Evolutionary conservation across 345 rosid genomes (phyloP), one percentile per base, ranked within the genome.

Genomic region (Cardamine chenopodiifolia): DNA sequence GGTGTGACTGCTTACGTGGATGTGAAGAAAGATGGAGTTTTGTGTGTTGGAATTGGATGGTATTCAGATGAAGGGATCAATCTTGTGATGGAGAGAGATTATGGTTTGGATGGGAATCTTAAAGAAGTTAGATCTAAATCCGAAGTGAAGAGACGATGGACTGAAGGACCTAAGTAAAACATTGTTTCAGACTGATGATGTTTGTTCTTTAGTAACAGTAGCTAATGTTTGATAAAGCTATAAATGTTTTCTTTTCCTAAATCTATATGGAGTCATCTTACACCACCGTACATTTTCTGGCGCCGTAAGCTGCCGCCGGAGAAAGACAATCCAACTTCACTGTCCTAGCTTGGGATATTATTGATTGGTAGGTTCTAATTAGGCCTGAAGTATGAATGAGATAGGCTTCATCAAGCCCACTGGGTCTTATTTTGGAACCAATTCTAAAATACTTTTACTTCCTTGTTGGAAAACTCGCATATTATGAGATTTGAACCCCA

Each of bases 81-180:
- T 81, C 92, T 89, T 40, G 98, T 86, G 42, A 88, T 93, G 94
- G 97, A 93, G 69, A 87, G 97, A 77, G 94, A 89, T 71, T 93
- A 94, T 62, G 96, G 83, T 19, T 15, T 79, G 13, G 96, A 94
- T 81, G 98, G 98, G 52, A 85, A 81, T 81, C 86, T 94, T 18
- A 85, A 78, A 78, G 96, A 94, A 68, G 93, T 94, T n/a, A 73
- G 95, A 64, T 86, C 80, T 64, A 91, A 88, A 75, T 52, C 98
- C 0, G 96, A 94, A 85, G 72, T 94, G 5, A 91, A 94, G 89
- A 85, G 95, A 82, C 80, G 91, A 52, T 94, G 96, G 96, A 35
- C 60, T 2, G 60, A 76, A 32, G 80, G 70, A 35, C 45, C 47
- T 0, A 70, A 70, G 76, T 77, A 48, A 47, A 8, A 39, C 32